phyloP scores from a whole-genome alignment of 139 green algal genomes.

The Chlamydomonas sp. region DNA sequence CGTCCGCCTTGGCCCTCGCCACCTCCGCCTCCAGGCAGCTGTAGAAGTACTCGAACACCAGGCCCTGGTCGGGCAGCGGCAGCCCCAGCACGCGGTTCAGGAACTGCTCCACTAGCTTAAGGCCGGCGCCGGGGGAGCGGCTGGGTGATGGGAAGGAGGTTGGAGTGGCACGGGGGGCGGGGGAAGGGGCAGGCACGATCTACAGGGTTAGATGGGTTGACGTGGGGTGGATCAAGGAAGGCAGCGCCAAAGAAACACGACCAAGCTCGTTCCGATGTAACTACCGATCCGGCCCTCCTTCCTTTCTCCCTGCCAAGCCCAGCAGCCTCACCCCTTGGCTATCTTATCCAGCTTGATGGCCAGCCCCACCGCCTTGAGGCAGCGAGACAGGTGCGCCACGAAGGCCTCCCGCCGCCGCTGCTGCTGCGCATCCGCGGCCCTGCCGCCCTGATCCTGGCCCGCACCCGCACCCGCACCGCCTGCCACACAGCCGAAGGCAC shows the following conservation, averaged over 20 bases:
- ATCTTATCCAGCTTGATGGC: not conserved
- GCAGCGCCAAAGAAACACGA: too few species aligned
- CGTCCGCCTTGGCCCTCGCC: not conserved
- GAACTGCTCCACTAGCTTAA: conserved; percentile 15
- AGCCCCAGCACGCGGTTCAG: conserved; percentile 60
- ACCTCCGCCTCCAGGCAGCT: not conserved
- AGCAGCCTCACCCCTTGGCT: not conserved
- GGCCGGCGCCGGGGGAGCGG: too few species aligned
- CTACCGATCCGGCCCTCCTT: not conserved
- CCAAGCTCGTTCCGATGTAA: too few species aligned
- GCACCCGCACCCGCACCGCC: too few species aligned
- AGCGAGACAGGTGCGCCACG: not conserved
- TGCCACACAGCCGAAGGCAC: too few species aligned
- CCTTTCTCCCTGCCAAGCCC: not conserved
- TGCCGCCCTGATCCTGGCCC: not conserved
- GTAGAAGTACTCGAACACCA: conserved; percentile 39
- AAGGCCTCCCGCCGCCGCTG: not conserved
- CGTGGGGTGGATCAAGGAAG: too few species aligned
- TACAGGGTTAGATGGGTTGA: too few species aligned
- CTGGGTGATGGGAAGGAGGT: not conserved
- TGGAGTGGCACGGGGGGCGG: too few species aligned
- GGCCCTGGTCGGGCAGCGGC: conserved; percentile 50
- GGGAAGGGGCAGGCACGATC: too few species aligned
- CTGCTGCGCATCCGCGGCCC: not conserved
- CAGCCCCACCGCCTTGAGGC: not conserved